phyloP scores from a whole-genome alignment of 192 early-diverging fungal species.

The Rhizoclosmatium globosum region DNA sequence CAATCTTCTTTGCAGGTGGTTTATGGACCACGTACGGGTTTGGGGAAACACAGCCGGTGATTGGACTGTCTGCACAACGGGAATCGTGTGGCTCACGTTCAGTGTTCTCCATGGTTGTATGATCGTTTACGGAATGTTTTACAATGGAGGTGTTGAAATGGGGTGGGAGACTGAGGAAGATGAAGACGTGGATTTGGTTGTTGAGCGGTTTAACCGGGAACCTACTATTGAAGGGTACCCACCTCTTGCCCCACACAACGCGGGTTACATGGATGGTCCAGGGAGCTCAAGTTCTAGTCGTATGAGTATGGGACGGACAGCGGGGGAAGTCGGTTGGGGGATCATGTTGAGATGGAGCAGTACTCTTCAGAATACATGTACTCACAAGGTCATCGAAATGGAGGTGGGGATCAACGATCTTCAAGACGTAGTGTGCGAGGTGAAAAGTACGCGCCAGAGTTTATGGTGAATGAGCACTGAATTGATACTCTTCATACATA shows the following conservation, averaged over 20 bases:
- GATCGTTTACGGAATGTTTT: conserved; percentile 24
- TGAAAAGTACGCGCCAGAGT: not conserved
- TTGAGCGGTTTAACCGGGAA: conserved; percentile 37
- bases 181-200: conserved; percentile 27
- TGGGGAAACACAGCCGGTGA: conserved; percentile 7
- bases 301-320: not conserved
- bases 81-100: conserved; percentile 16
- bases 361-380: not conserved
- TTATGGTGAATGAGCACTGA: conserved; percentile 7
- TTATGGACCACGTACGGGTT: conserved; percentile 33
- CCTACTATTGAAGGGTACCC: conserved; percentile 21
- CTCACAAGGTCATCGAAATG: too few species aligned
- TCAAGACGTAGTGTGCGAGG: not conserved
- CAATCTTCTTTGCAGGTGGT: not conserved
- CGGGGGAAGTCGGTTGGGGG: not conserved
- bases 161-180: conserved; percentile 37
- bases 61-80: conserved; percentile 20
- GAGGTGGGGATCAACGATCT: not conserved
- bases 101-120: not conserved
- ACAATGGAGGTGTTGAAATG: conserved; percentile 38
- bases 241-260: not conserved
- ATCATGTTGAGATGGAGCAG: not conserved
- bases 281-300: not conserved
- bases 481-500: too few species aligned
- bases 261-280: not conserved